Conservation (phyloP, 129 eudicot genomes). For the Pulicaria dysenterica region DNA sequence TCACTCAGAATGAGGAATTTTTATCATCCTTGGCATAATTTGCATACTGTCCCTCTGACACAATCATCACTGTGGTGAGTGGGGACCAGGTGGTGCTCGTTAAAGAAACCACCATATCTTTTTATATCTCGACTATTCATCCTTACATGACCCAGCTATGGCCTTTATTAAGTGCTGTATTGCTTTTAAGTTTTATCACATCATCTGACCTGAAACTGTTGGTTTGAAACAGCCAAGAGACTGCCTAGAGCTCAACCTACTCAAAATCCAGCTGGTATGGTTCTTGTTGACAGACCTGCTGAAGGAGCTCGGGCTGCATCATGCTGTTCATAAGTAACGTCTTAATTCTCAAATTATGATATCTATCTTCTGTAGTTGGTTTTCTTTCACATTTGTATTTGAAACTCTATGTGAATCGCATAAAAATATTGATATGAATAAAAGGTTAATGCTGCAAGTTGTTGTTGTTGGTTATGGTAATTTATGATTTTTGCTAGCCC, state of each 20-base stretch:
- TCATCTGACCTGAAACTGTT: slow-evolving; percentile 17
- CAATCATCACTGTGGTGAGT: too few relatives aligned
- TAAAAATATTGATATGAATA: slow-evolving; percentile 27
- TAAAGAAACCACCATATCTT: background rate
- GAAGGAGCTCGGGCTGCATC: slow-evolving; percentile 74
- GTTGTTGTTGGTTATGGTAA: slow-evolving; percentile 18
- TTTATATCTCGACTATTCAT: background rate
- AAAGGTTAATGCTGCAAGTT: slow-evolving; percentile 24
- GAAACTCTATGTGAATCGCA: slow-evolving; percentile 27
- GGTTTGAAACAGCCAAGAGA: slow-evolving; percentile 62
- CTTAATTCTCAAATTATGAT: slow-evolving; percentile 24
- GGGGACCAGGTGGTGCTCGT: background rate
- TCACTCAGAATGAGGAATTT: background rate
- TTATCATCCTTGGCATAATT: background rate
- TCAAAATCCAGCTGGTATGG: slow-evolving; percentile 96
- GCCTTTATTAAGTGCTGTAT: background rate
- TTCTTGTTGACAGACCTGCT: slow-evolving; percentile 80
- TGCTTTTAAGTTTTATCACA: background rate
- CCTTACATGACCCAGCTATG: too few relatives aligned
- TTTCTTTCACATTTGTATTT: slow-evolving; percentile 28
- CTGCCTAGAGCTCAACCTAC: slow-evolving; percentile 92
- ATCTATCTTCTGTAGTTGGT: slow-evolving; percentile 30
- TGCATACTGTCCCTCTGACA: background rate
- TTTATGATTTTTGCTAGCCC: slow-evolving; percentile 13
- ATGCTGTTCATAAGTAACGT: slow-evolving; percentile 70